Evolutionary conservation across 768 basidiomycete species (phyloP).

Genomic region (Artomyces pyxidatus): DNA sequence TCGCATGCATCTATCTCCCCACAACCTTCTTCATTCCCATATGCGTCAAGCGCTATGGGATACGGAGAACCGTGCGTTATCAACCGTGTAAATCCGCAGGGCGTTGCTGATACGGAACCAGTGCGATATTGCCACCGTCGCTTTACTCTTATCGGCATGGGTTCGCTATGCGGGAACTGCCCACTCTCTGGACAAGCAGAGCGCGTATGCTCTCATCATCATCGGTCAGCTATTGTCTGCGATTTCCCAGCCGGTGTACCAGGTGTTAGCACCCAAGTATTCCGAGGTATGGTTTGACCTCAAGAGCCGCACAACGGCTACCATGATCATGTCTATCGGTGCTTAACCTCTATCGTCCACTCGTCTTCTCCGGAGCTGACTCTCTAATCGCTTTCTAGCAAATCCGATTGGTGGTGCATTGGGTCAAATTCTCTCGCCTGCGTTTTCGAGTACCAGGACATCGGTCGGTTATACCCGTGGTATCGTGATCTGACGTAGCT

Average conservation of each 20-base stretch:
- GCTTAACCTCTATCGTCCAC: background rate
- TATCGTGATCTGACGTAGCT: background rate
- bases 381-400: slow-evolving; percentile 29
- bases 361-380: background rate
- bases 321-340: slow-evolving; percentile 47
- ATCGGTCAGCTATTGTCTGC: slow-evolving; percentile 61
- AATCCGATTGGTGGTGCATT: slow-evolving; percentile 71
- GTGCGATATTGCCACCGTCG: slow-evolving; percentile 52
- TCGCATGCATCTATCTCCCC: slow-evolving; percentile 55
- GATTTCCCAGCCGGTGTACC: slow-evolving; percentile 64
- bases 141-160: slow-evolving; percentile 62
- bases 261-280: slow-evolving; percentile 72
- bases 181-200: slow-evolving; percentile 37
- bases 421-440: slow-evolving; percentile 65
- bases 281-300: slow-evolving; percentile 82
- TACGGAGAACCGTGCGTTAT: slow-evolving; percentile 51
- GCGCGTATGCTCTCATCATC: slow-evolving; percentile 60
- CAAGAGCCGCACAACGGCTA: slow-evolving; percentile 69
- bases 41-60: slow-evolving; percentile 48
- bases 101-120: slow-evolving; percentile 21
- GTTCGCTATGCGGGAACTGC: slow-evolving; percentile 67
- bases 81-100: background rate
- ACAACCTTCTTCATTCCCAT: slow-evolving; percentile 51
- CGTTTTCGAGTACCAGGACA: slow-evolving; percentile 38
- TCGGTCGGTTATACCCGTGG: slow-evolving; percentile 34